Evolutionary conservation across 2,329 filamentous ascomycete species (phyloP), one percentile per base, ranked within the genome.

Genomic region (Grosmannia huntii): DNA sequence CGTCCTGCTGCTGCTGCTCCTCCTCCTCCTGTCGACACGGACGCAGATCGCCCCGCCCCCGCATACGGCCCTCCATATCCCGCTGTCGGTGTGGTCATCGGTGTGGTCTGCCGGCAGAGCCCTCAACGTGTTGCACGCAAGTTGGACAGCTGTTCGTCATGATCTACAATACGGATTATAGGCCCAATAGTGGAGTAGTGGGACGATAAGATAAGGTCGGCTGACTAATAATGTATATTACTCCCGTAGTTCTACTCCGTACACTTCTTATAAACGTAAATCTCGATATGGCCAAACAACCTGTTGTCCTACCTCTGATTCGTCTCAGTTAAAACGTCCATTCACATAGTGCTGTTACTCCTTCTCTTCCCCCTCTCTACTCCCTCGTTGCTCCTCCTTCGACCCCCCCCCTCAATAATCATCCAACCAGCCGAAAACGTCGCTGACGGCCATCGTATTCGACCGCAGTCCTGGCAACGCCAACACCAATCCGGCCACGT

Each of bases 381-480:
- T 33, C 44, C 5, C 44, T 23, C 21, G 21, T 48, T 21, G 3
- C 49, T 4, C 19, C 10, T 23, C 7, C 19, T 23, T 16, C 49
- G 5, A 16, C 51, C 25, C 10, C 27, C 21, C n/a, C n/a, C n/a
- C n/a, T n/a, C n/a, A 57, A 16, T 61, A 64, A 25, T 64, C 62
- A 12, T 64, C 62, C 46, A 62, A 53, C 80, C 85, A 94, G 16
- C 94, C 92, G 81, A 97, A 97, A 3, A 96, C 84, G 66, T 95
- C 90, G 7, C 83, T 84, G 12, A 96, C 83, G 64, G 90, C 89
- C 61, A 89, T 69, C 2, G 85, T 86, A 68, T 90, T 95, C 67
- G 81, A 85, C 66, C 91, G 77, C 57, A 90, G 79, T 0, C 89
- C 90, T 31, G 82, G 73, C 59, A 96, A 69, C n/a, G 84, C 82